Evolutionary conservation across 176 grass and related monocot genomes (phyloP), one percentile per base, ranked within the genome.

Genomic region (Raddia distichophylla): DNA sequence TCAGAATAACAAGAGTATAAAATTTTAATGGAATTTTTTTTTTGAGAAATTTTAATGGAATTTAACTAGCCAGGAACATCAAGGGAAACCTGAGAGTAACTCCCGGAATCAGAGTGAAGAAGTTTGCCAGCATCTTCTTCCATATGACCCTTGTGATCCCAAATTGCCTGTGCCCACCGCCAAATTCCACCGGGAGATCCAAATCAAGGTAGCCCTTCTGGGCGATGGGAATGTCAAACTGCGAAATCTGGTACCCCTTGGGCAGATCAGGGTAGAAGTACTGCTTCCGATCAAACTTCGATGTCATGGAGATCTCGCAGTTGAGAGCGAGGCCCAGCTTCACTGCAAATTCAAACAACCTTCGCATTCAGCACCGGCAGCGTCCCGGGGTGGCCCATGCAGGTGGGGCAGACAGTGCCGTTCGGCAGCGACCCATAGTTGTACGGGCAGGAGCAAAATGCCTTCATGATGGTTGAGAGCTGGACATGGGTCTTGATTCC

Each of bases 101-200:
- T 91, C 64, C 82, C 89, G 0, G 82, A 82, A 56, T 95, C 95
- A 75, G 92, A 95, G 19, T 98, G 95, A 87, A 91, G 88, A 48
- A 98, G 84, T 51, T 98, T 98, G 66, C 95, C 95, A 20, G 95
- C 92, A 90, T 98, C 95, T 91, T 98, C 92, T 87, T 98, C 92
- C 92, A 98, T 95, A 80, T 94, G 95, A 98, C 90, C 86, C 95
- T 91, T 0, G 95, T 98, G 66, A 98, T 82, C 22, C 95, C 95
- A 84, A 98, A 98, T 58, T 77, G 86, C 69, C 87, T 91, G 79
- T 93, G 95, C 1, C 95, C 92, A 35, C 95, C 95, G 16, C 95
- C 90, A 52, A 95, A 98, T 82, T 98, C 95, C 49, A 95, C 35
- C 0, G 90, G 92, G 71, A 98, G 87, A 79, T 98, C 95, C 71